Evolutionary conservation across 1,284 basidiomycete genomes (phyloP).

Genomic region (Vanrija sp.): DNA sequence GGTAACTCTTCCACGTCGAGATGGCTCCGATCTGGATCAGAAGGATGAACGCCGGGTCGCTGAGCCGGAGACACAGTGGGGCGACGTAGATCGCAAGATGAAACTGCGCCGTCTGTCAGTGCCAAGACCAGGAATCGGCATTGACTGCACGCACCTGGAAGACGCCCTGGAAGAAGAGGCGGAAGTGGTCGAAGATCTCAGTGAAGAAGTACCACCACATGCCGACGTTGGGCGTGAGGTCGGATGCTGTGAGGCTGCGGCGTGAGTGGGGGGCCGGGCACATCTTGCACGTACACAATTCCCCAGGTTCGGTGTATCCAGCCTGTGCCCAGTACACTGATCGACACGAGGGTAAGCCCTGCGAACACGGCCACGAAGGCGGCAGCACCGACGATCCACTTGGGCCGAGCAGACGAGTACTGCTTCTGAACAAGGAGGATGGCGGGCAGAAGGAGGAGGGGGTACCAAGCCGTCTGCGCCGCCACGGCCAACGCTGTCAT

Average conservation of each 20-base stretch:
- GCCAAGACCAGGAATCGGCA: background rate
- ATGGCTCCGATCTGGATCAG: constrained; percentile 74
- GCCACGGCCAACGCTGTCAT: constrained; percentile 66
- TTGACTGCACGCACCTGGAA: constrained; percentile 65
- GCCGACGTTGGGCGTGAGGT: constrained; percentile 88
- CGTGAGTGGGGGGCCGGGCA: background rate
- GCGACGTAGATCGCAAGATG: constrained; percentile 80
- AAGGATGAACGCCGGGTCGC: constrained; percentile 77
- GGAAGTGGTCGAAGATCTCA: constrained; percentile 98
- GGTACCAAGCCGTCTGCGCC: constrained; percentile 67
- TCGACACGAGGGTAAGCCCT: constrained; percentile 1
- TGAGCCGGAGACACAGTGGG: constrained; percentile 84
- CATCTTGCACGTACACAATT: constrained; percentile 60
- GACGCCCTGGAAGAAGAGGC: constrained; percentile 91
- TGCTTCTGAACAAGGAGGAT: constrained; percentile 52
- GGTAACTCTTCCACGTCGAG: constrained; percentile 86
- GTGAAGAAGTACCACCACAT: constrained; percentile 99
- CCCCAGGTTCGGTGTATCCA: constrained; percentile 80
- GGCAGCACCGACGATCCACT: constrained; percentile 15
- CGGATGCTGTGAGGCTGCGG: constrained; percentile 64
- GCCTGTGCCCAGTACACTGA: constrained; percentile 35
- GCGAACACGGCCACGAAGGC: constrained; percentile 10
- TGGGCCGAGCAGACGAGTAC: background rate
- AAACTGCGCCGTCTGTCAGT: constrained; percentile 56
- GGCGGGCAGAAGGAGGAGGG: constrained; percentile 64